Percentiles rank a stretch among this genome's conserved stretches.
Evolutionary conservation across 306 rosid genomes (phyloP).

Genomic region (Amphicarpaea edgeworthii): DNA sequence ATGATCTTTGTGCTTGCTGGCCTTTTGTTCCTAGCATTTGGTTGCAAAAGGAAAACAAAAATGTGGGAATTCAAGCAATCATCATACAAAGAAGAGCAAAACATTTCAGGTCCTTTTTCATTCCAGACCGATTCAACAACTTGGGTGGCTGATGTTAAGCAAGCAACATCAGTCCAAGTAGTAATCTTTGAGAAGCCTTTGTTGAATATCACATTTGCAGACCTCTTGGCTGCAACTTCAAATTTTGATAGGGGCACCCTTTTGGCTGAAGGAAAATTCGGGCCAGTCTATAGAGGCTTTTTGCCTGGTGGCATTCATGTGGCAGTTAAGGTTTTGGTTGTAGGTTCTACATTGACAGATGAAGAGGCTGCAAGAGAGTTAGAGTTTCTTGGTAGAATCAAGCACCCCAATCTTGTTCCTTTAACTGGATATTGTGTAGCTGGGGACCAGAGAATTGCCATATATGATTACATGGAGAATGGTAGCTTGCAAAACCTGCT

Average conservation of each 20-base stretch:
- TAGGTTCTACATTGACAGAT: slow-evolving; percentile 92
- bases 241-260: slow-evolving; percentile 95
- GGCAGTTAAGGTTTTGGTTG: slow-evolving; percentile 93
- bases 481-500: slow-evolving; percentile 96
- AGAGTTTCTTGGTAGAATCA: slow-evolving; percentile 94
- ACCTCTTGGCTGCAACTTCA: slow-evolving; percentile 90
- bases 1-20: slow-evolving; percentile 82
- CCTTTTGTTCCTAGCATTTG: slow-evolving; percentile 77
- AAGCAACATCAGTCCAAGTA: slow-evolving; percentile 87
- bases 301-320: slow-evolving; percentile 91
- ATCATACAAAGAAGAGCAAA: slow-evolving; percentile 85
- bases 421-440: slow-evolving; percentile 97
- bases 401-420: slow-evolving; percentile 95
- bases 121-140: slow-evolving; percentile 97
- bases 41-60: slow-evolving; percentile 80
- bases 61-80: slow-evolving; percentile 81
- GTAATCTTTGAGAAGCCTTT: slow-evolving; percentile 95
- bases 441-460: slow-evolving; percentile 95
- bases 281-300: slow-evolving; percentile 95
- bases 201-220: slow-evolving; percentile 88
- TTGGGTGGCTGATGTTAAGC: slow-evolving; percentile 99
- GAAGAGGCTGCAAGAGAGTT: slow-evolving; percentile 93
- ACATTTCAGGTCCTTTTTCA: slow-evolving; percentile 92
- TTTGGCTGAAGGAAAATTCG: slow-evolving; percentile 98
- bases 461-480: slow-evolving; percentile 99